phyloP scores from a whole-genome alignment of 2,329 filamentous ascomycete species.

The Ploettnerulaceae sp. region DNA sequence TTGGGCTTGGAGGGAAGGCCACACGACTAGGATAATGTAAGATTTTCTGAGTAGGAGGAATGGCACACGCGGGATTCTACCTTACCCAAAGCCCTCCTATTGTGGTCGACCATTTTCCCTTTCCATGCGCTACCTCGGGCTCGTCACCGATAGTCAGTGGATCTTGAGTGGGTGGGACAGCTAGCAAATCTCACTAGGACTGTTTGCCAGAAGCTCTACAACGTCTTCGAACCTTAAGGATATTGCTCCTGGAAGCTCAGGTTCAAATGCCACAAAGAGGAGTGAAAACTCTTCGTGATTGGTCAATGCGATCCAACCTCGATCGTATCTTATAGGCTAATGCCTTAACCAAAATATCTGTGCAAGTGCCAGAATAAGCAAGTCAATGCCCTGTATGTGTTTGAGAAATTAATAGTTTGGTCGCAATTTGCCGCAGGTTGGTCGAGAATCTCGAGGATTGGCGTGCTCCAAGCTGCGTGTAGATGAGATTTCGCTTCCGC shows the following conservation, averaged over 20 bases:
- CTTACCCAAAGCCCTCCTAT: not conserved
- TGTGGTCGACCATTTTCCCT: not conserved
- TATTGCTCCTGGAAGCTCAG: not conserved
- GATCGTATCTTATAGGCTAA: slow-evolving; percentile 5
- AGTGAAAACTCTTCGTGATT: slow-evolving; percentile 1
- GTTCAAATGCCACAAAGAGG: not conserved
- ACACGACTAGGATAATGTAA: slow-evolving; percentile 24
- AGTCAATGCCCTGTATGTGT: not conserved
- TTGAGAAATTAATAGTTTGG: not conserved
- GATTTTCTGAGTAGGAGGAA: slow-evolving; percentile 1
- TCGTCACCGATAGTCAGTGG: no score
- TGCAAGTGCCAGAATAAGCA: not conserved
- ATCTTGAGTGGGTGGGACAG: not conserved
- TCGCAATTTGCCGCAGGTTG: not conserved
- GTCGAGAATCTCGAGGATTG: not conserved
- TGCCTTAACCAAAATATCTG: slow-evolving; percentile 4
- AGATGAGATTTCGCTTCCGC: slow-evolving; percentile 12
- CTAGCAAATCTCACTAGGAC: not conserved
- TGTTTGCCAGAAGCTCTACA: not conserved
- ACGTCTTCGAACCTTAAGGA: not conserved
- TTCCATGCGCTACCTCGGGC: not conserved
- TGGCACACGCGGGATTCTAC: no score
- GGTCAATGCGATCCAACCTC: slow-evolving; percentile 3
- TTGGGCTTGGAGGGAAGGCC: slow-evolving; percentile 30
- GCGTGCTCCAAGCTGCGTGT: not conserved